Percentiles rank a stretch among this genome's conserved stretches.
phyloP scores from a whole-genome alignment of 2,329 filamentous ascomycete species.

The Fusarium caatingaense region DNA sequence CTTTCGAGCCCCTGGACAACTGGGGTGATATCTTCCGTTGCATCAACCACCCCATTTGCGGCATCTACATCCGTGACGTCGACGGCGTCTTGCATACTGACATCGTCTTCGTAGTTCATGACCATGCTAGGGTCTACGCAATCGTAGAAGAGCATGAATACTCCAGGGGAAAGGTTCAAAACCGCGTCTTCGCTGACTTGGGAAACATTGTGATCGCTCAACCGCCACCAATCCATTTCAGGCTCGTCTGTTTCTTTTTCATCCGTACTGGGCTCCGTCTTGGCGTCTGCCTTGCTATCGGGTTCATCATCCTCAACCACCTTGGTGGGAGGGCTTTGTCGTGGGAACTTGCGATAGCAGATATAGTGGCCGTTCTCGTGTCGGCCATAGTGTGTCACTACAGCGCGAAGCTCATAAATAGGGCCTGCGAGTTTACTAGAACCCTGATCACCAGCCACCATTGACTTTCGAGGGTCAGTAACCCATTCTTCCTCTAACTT shows the following conservation, averaged over 20 bases:
- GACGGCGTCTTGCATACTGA: conserved; percentile 37
- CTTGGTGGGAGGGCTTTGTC: conserved; percentile 29
- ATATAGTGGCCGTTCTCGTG: conserved; percentile 98
- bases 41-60: conserved; percentile 1
- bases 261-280: background rate
- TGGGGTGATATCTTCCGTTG: conserved; percentile 5
- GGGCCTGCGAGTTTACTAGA: conserved; percentile 66
- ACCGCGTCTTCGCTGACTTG: conserved; percentile 79
- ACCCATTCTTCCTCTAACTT: conserved; percentile 73
- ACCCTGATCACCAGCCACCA: conserved; percentile 70
- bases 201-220: conserved; percentile 89
- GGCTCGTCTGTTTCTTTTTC: conserved; percentile 37
- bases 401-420: conserved; percentile 82
- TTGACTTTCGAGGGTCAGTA: conserved; percentile 74
- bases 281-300: conserved; percentile 14
- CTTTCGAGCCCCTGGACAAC: conserved; percentile 20
- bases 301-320: conserved; percentile 25
- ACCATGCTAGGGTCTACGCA: conserved; percentile 68
- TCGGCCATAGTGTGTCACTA: conserved; percentile 87
- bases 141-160: conserved; percentile 99
- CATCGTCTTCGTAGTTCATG: conserved; percentile 49
- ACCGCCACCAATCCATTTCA: conserved; percentile 81
- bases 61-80: conserved; percentile 28
- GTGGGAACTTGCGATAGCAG: conserved; percentile 81
- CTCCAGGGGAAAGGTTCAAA: conserved; percentile 76